phyloP scores from a whole-genome alignment of 176 grass and related monocot genomes.

The Oryza meridionalis region DNA sequence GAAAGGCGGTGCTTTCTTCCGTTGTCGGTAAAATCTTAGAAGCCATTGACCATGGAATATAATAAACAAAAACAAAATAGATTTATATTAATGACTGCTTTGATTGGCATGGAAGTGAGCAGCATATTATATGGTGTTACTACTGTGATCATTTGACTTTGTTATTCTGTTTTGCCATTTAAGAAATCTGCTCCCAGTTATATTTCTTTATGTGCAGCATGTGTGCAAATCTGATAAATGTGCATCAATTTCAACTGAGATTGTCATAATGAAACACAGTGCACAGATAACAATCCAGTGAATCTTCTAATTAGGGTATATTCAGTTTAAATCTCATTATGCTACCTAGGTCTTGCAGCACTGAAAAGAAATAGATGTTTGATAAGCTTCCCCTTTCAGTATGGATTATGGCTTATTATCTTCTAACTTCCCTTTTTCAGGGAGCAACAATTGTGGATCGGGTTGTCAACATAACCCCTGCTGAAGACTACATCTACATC shows the following conservation, averaged over 20 bases:
- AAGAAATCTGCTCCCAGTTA: constrained; percentile 13
- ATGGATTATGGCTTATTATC: background rate
- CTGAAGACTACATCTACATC: constrained; percentile 92
- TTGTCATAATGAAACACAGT: background rate
- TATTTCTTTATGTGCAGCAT: constrained; percentile 13
- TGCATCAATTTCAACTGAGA: background rate
- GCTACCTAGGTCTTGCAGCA: background rate
- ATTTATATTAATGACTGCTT: constrained; percentile 37
- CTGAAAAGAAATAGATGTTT: background rate
- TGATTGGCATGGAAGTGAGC: background rate
- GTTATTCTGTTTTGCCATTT: constrained; percentile 11
- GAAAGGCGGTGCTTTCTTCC: background rate
- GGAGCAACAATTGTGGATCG: constrained; percentile 93
- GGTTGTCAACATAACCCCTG: constrained; percentile 82
- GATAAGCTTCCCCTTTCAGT: background rate
- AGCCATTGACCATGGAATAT: constrained; percentile 15
- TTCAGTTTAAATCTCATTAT: background rate
- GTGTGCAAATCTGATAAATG: constrained; percentile 1
- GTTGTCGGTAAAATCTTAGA: background rate
- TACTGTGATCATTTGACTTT: constrained; percentile 29
- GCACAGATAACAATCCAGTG: background rate
- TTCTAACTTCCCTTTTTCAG: constrained; percentile 41
- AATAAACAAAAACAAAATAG: constrained; percentile 29
- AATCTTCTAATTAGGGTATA: background rate
- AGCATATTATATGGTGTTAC: constrained; percentile 9